Conservation (phyloP, 371 early-diverging fungal species). For the Syncephalastrum racemosum region DNA sequence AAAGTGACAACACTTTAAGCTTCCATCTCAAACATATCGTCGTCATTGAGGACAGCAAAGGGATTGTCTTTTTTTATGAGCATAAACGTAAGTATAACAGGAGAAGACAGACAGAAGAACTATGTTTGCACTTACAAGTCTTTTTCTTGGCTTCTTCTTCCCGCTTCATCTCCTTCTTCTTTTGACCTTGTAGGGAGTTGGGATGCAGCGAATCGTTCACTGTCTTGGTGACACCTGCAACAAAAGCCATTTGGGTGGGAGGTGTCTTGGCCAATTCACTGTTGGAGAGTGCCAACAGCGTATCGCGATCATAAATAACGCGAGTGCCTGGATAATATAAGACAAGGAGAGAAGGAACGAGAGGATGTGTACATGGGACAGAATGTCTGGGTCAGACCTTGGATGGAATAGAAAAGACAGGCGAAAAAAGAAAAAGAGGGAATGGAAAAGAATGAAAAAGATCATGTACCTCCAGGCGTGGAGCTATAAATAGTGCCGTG, state of each 20-base stretch:
- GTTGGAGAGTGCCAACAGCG: slow-evolving; percentile 63
- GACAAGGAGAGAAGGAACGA: slow-evolving; percentile 5
- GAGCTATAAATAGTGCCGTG: slow-evolving; percentile 60
- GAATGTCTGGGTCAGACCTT: background rate
- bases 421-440: background rate
- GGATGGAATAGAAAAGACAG: too few species aligned
- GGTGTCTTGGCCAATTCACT: slow-evolving; percentile 65
- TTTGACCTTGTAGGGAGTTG: slow-evolving; percentile 18
- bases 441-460: slow-evolving; percentile 5
- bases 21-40: slow-evolving; percentile 27
- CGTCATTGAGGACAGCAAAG: slow-evolving; percentile 36
- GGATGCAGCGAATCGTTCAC: background rate
- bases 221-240: slow-evolving; percentile 64
- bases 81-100: too few species aligned
- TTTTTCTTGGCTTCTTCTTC: background rate
- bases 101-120: too few species aligned
- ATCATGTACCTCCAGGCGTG: slow-evolving; percentile 58
- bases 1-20: slow-evolving; percentile 11
- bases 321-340: slow-evolving; percentile 47
- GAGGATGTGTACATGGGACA: background rate
- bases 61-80: slow-evolving; percentile 29
- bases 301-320: slow-evolving; percentile 66
- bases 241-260: slow-evolving; percentile 59
- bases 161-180: slow-evolving; percentile 30
- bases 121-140: too few species aligned